These are phyloP conservation scores for Penicillium decumbens DNA, from an alignment of 2,329 filamentous ascomycete genomes.

Conservation along the genomic window DNA sequence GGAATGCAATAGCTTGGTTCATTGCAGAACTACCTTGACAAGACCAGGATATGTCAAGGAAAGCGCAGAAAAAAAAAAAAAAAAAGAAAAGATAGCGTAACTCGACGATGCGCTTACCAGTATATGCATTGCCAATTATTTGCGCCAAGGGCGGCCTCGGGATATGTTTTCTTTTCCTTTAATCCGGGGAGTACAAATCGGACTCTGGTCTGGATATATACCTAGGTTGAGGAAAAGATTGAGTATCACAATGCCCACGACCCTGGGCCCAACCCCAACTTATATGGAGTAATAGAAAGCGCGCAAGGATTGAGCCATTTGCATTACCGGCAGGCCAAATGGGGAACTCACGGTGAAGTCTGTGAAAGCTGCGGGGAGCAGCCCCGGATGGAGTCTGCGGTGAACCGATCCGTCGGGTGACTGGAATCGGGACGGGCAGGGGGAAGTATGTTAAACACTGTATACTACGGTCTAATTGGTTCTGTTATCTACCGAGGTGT, in stretches of 20 bases:
- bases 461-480: not conserved
- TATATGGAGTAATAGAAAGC: conserved; percentile 15
- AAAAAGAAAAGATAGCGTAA: conserved; percentile 4
- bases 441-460: not conserved
- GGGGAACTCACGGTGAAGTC: conserved; percentile 29
- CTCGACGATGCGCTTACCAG: conserved; percentile 33
- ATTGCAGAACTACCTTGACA: not conserved
- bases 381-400: conserved; percentile 34
- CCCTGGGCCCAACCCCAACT: conserved; percentile 13
- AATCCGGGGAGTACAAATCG: not conserved
- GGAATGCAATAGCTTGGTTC: not conserved
- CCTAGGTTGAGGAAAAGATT: not conserved
- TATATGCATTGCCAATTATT: conserved; percentile 41
- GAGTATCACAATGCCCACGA: conserved; percentile 4
- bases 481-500: not conserved
- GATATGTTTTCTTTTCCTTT: conserved; percentile 7
- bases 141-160: conserved; percentile 6
- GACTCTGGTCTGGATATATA: not conserved
- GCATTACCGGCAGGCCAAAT: conserved; percentile 18
- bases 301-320: conserved; percentile 23
- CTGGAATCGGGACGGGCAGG: not conserved
- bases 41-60: not conserved
- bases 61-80: conserved; percentile 7
- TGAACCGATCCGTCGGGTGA: conserved; percentile 24
- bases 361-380: conserved; percentile 24